Conservation (phyloP, 2,329 filamentous ascomycete species). For the Ceratocystis alfenasii region DNA sequence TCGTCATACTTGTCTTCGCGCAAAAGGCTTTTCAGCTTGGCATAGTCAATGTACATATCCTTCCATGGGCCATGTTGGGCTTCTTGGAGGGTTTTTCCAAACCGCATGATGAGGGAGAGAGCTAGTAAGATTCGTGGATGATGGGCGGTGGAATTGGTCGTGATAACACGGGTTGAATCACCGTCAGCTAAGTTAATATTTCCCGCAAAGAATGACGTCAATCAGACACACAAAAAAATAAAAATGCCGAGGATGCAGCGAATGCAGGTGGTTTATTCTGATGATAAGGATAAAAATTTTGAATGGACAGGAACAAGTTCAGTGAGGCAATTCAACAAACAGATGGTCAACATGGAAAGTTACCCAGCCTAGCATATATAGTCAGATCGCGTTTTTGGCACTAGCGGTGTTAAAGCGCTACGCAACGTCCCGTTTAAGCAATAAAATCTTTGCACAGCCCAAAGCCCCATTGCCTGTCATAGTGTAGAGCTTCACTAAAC, state of each 20-base stretch:
- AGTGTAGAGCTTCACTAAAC: constrained; percentile 1
- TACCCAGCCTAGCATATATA: constrained; percentile 1
- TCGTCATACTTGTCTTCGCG: constrained; percentile 59
- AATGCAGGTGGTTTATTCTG: not conserved
- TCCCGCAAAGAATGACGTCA: not conserved
- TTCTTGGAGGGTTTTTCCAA: constrained; percentile 74
- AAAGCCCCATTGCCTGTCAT: not conserved
- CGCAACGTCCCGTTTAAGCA: constrained; percentile 4
- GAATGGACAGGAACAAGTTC: not conserved
- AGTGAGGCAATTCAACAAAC: constrained; percentile 2
- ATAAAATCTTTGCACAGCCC: constrained; percentile 9
- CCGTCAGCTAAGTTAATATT: not conserved
- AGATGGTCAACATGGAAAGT: not conserved
- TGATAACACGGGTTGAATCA: not conserved
- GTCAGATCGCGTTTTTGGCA: constrained; percentile 11
- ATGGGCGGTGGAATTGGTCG: not conserved
- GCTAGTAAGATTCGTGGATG: not conserved
- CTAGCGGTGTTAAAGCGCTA: not conserved
- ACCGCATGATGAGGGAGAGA: constrained; percentile 55
- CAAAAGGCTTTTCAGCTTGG: constrained; percentile 79
- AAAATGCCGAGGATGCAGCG: not conserved
- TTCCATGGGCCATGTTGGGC: constrained; percentile 80
- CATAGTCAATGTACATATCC: constrained; percentile 89
- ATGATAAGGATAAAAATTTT: not conserved
- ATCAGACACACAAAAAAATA: not conserved